Conservation (phyloP, 2,329 filamentous ascomycete species). For the Colletotrichum brevisporum region DNA sequence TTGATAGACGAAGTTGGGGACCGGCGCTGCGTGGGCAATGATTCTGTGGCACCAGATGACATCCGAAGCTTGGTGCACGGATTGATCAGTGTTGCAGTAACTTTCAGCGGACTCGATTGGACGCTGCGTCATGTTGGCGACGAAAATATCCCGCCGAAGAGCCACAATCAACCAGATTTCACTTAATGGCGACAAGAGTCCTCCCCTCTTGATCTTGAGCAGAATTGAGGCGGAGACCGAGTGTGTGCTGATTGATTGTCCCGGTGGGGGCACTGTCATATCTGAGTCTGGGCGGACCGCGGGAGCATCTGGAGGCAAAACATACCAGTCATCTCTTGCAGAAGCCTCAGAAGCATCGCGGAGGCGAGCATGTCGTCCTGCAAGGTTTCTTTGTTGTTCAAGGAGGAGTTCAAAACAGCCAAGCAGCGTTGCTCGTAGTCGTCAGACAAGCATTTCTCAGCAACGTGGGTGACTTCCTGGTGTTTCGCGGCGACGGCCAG, state of each 20-base stretch:
- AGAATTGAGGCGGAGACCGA: conserved; percentile 1
- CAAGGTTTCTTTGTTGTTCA: not conserved
- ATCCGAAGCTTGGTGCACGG: not conserved
- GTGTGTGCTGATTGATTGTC: not conserved
- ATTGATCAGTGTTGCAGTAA: not conserved
- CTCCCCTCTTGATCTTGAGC: not conserved
- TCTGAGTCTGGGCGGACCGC: too few species aligned
- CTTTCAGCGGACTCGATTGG: not conserved
- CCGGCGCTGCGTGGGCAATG: conserved; percentile 1
- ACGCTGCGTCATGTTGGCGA: not conserved
- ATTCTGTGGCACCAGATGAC: not conserved
- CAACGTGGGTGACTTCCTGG: not conserved
- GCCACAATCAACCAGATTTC: not conserved
- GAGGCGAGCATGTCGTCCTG: not conserved
- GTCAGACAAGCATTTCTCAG: not conserved
- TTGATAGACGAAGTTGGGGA: conserved; percentile 5
- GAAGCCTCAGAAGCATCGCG: not conserved
- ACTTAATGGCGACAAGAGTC: not conserved
- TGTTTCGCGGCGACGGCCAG: not conserved
- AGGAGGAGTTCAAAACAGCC: not conserved
- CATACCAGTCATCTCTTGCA: conserved; percentile 11
- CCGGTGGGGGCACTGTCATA: not conserved
- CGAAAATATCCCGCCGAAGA: not conserved
- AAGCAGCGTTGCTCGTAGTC: not conserved
- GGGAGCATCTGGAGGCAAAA: not conserved